Evolutionary conservation across 78 protist species (phyloP).

Genomic region (Ministeria vibrans): DNA sequence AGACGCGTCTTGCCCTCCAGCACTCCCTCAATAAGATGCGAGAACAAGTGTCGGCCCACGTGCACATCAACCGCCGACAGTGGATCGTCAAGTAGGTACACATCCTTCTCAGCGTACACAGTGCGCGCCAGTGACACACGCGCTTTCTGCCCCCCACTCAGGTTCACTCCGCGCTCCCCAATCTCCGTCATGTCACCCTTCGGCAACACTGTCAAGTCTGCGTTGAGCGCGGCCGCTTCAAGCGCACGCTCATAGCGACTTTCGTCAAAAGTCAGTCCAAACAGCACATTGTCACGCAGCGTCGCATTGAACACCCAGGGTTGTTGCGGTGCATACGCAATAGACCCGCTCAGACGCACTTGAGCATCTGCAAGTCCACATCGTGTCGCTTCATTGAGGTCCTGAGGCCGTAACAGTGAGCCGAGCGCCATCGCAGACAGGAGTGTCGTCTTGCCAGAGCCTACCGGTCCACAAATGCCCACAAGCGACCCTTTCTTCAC

Average conservation of each 20-base stretch:
- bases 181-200: constrained; percentile 84
- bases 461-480: constrained; percentile 51
- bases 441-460: constrained; percentile 67
- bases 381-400: not conserved
- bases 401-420: constrained; percentile 12
- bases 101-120: constrained; percentile 39
- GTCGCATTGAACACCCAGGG: constrained; percentile 81
- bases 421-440: constrained; percentile 65
- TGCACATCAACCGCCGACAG: constrained; percentile 76
- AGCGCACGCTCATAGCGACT: not conserved
- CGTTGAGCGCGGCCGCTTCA: not conserved
- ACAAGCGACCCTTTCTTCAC: constrained; percentile 7
- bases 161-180: constrained; percentile 83
- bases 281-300: constrained; percentile 76
- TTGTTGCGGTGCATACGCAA: constrained; percentile 82
- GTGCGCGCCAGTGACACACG: constrained; percentile 86
- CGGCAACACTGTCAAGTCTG: constrained; percentile 28
- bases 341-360: constrained; percentile 11
- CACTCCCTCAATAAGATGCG: constrained; percentile 29
- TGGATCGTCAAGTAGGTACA: constrained; percentile 72
- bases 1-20: constrained; percentile 37
- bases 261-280: constrained; percentile 50
- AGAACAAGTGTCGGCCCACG: constrained; percentile 55
- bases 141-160: constrained; percentile 77
- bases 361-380: not conserved